Percentiles rank a stretch among this genome's conserved stretches.
phyloP scores from a whole-genome alignment of 129 eudicot genomes.

The sunflower (Helianthus annuus) region DNA sequence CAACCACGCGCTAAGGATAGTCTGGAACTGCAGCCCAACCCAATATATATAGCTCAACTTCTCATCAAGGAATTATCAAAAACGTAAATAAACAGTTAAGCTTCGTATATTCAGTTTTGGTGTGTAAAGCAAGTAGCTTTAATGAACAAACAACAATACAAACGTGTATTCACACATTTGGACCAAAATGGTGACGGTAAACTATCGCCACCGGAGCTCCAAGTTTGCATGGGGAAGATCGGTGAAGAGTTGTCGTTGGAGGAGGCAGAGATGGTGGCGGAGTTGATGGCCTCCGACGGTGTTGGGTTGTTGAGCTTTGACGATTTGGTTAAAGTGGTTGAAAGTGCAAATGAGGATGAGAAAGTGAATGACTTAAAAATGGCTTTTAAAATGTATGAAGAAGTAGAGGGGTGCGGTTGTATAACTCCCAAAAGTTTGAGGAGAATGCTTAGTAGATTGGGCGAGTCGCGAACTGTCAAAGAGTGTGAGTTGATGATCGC shows the following conservation, averaged over 20 bases:
- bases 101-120: not conserved
- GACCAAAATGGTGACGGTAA: slow-evolving; percentile 62
- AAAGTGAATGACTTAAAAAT: slow-evolving; percentile 43
- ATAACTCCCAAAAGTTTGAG: slow-evolving; percentile 59
- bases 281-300: slow-evolving; percentile 45
- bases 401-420: slow-evolving; percentile 34
- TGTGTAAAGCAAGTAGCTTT: not conserved
- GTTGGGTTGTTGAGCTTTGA: slow-evolving; percentile 55
- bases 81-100: not conserved
- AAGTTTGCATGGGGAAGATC: slow-evolving; percentile 39
- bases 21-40: not conserved
- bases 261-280: slow-evolving; percentile 58
- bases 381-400: slow-evolving; percentile 33
- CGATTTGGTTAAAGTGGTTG: slow-evolving; percentile 47
- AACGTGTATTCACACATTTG: slow-evolving; percentile 51
- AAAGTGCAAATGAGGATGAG: slow-evolving; percentile 57
- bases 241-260: slow-evolving; percentile 41
- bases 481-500: slow-evolving; percentile 58
- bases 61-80: not conserved
- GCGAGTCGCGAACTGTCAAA: slow-evolving; percentile 40
- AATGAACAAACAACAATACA: slow-evolving; percentile 41
- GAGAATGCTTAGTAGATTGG: slow-evolving; percentile 61
- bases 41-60: slow-evolving; percentile 14
- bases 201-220: slow-evolving; percentile 55
- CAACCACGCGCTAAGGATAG: slow-evolving; percentile 20